phyloP scores from a whole-genome alignment of 345 rosid species.

The Moricandia arvensis region DNA sequence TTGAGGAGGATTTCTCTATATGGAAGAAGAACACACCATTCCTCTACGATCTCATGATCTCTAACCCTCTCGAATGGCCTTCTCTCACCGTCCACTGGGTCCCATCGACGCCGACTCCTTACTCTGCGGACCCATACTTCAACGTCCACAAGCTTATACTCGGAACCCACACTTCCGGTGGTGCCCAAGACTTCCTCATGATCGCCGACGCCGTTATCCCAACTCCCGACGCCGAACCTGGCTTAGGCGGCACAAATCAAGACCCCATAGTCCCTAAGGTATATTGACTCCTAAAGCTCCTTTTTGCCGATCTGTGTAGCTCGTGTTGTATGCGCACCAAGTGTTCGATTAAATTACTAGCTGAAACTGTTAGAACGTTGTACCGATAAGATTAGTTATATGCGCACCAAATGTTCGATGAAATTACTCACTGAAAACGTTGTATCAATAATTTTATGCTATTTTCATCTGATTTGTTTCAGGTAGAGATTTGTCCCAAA shows the following conservation, averaged over 20 bases:
- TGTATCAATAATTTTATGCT: too few relatives aligned
- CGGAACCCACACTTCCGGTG: conserved; percentile 89
- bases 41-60: conserved; percentile 81
- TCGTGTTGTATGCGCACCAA: conserved; percentile 21
- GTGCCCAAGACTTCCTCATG: conserved; percentile 65
- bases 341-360: conserved; percentile 40
- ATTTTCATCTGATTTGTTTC: too few relatives aligned
- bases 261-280: conserved; percentile 65
- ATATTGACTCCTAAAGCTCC: neutral
- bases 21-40: too few relatives aligned
- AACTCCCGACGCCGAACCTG: conserved; percentile 43
- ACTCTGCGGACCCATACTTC: conserved; percentile 50
- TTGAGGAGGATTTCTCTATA: conserved; percentile 77
- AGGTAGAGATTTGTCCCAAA: too few relatives aligned
- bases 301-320: neutral
- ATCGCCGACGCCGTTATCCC: conserved; percentile 77
- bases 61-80: conserved; percentile 93
- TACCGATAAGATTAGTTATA: neutral
- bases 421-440: too few relatives aligned
- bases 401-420: conserved; percentile 43
- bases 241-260: conserved; percentile 35
- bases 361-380: neutral
- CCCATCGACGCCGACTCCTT: conserved; percentile 53
- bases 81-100: conserved; percentile 97
- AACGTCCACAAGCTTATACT: conserved; percentile 67